A percentile compares a stretch with the other conserved stretches of the same genome.
Evolutionary conservation across 306 rosid species (phyloP).

Genomic region (Inga oerstediana): DNA sequence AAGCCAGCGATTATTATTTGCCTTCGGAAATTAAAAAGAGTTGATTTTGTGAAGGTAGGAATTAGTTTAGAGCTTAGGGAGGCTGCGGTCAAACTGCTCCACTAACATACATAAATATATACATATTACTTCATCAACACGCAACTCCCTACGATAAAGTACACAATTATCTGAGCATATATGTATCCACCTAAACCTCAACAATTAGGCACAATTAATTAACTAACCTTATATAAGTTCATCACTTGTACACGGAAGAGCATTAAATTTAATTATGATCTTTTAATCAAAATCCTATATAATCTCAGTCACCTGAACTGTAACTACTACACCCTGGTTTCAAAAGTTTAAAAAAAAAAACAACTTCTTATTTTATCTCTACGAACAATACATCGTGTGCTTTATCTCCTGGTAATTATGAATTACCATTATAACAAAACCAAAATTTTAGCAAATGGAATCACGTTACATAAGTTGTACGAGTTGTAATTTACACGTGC

Average conservation of each 20-base stretch:
- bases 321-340: background rate
- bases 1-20: background rate
- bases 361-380: background rate
- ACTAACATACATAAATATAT: background rate
- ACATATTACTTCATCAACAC: background rate
- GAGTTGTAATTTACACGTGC: too few relatives aligned
- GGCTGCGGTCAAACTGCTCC: background rate
- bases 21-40: background rate
- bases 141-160: background rate
- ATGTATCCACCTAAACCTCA: constrained; percentile 22
- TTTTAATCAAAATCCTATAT: background rate
- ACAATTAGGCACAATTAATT: constrained; percentile 5
- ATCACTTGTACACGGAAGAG: background rate
- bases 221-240: background rate
- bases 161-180: background rate
- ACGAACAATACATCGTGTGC: background rate
- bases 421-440: background rate
- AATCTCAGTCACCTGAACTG: background rate
- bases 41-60: background rate
- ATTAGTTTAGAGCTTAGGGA: too few relatives aligned
- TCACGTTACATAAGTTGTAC: background rate
- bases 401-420: background rate
- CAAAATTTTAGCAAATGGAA: background rate
- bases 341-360: background rate
- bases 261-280: background rate